These are phyloP conservation scores for Teratosphaeria viscida DNA, from an alignment of 2,329 filamentous ascomycete genomes.

Conservation along the genomic window DNA sequence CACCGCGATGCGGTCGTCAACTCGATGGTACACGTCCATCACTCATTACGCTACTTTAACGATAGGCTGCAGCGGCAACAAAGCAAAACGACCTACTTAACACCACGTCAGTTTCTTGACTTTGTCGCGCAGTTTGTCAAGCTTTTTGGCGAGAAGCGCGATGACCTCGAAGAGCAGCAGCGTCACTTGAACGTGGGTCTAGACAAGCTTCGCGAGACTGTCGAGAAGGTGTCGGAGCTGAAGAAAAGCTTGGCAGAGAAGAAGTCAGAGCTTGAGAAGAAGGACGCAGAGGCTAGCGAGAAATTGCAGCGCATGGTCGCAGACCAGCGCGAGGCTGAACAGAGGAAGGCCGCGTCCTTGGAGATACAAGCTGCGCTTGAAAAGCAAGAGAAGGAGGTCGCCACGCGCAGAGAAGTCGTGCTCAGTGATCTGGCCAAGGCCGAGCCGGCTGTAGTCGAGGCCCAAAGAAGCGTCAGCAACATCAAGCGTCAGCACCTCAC, in stretches of 20 bases:
- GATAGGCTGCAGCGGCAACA: conserved; percentile 80
- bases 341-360: conserved; percentile 75
- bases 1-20: conserved; percentile 92
- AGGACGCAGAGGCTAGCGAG: conserved; percentile 91
- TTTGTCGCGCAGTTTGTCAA: conserved; percentile 97
- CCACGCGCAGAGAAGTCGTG: conserved; percentile 71
- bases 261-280: conserved; percentile 83
- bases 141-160: conserved; percentile 94
- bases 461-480: conserved; percentile 92
- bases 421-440: conserved; percentile 78
- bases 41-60: conserved; percentile 87
- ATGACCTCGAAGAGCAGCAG: conserved; percentile 97
- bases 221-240: conserved; percentile 91
- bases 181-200: conserved; percentile 96
- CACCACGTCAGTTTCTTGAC: conserved; percentile 92
- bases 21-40: conserved; percentile 97
- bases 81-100: conserved; percentile 84
- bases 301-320: conserved; percentile 96
- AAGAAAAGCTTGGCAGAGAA: conserved; percentile 86
- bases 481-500: conserved; percentile 97
- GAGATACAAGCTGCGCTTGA: conserved; percentile 82
- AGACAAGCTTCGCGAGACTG: conserved; percentile 91
- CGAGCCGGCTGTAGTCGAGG: conserved; percentile 85
- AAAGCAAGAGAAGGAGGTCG: conserved; percentile 81
- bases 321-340: conserved; percentile 88